phyloP scores from a whole-genome alignment of 345 rosid species.

The Psidium guajava region DNA sequence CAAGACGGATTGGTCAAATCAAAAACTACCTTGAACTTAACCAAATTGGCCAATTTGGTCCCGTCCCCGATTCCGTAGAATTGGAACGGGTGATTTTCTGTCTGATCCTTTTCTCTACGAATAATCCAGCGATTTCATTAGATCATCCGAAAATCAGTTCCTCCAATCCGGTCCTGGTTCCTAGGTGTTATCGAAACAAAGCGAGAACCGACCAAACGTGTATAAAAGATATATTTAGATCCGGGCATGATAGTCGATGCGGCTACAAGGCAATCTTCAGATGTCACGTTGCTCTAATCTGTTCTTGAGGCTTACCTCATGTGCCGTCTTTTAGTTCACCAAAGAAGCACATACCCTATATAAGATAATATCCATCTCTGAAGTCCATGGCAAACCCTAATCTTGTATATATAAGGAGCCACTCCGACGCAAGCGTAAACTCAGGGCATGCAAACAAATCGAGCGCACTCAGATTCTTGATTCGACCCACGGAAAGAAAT shows the following conservation, averaged over 20 bases:
- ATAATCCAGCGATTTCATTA: too few species aligned
- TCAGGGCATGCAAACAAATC: background rate
- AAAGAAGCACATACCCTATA: background rate
- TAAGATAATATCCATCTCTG: background rate
- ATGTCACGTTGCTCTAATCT: background rate
- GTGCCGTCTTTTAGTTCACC: background rate
- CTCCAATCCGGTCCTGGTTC: too few species aligned
- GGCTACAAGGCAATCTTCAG: background rate
- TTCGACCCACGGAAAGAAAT: background rate
- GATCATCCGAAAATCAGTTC: too few species aligned
- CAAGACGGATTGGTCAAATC: too few species aligned
- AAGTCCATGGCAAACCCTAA: background rate
- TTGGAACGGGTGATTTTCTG: too few species aligned
- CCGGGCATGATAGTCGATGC: background rate
- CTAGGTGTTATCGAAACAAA: too few species aligned
- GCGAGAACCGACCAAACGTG: too few species aligned
- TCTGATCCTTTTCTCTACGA: too few species aligned
- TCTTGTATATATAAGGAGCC: background rate
- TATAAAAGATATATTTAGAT: too few species aligned
- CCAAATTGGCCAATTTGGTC: too few species aligned
- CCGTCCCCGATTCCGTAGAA: fast-evolving
- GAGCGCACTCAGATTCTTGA: background rate
- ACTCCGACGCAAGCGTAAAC: background rate
- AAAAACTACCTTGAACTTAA: too few species aligned
- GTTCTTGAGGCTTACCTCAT: background rate